Conservation (phyloP, 208 protist genomes). For the Trichomonas gallinae region DNA sequence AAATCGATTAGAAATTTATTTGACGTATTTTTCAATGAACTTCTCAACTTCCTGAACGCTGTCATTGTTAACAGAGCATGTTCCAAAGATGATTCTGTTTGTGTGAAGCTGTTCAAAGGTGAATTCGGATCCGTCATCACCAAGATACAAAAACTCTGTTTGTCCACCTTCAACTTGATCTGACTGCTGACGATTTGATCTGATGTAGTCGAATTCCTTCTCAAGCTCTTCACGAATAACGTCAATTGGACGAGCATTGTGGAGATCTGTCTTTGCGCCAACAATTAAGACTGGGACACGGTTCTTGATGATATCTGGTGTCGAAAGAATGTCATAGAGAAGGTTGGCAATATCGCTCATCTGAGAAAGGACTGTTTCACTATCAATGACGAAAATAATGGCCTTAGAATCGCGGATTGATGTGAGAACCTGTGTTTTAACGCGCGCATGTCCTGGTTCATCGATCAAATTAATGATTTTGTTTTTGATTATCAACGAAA, state of each 20-base stretch:
- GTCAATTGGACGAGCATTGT: background rate
- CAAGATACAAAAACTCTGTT: background rate
- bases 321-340: background rate
- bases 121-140: background rate
- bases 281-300: background rate
- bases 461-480: background rate
- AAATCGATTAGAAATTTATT: background rate
- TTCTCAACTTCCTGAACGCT: background rate
- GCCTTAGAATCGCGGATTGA: background rate
- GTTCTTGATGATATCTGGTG: background rate
- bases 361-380: background rate
- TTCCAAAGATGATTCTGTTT: background rate
- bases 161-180: background rate
- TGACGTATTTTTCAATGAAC: background rate
- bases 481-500: background rate
- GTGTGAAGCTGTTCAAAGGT: background rate
- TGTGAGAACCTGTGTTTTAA: background rate
- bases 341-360: background rate
- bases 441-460: background rate
- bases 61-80: background rate
- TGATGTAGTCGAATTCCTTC: background rate
- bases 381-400: slow-evolving; percentile 2
- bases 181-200: background rate
- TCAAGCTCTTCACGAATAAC: background rate
- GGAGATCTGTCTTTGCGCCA: background rate